A percentile compares a stretch with the other conserved stretches of the same genome.
These are phyloP conservation scores for Hypomontagnella monticulosa DNA, from an alignment of 495 filamentous ascomycete species.

Conservation along the genomic window DNA sequence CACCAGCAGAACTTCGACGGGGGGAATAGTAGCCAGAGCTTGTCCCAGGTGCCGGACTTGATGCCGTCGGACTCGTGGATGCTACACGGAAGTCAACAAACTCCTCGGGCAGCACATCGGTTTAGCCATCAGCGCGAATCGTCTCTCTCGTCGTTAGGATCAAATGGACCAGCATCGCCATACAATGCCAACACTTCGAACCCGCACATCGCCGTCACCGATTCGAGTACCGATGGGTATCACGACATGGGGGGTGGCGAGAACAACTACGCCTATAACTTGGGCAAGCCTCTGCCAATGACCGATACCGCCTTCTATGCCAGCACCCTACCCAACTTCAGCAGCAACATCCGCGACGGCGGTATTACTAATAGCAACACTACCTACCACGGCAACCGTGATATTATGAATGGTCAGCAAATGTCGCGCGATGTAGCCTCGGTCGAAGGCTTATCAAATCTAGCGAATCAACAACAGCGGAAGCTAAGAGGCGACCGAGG, in stretches of 20 bases:
- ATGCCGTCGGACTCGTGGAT: slow-evolving; percentile 60
- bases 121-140: slow-evolving; percentile 63
- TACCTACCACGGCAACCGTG: slow-evolving; percentile 25
- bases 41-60: slow-evolving; percentile 43
- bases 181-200: slow-evolving; percentile 61
- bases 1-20: slow-evolving; percentile 33
- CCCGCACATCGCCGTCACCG: slow-evolving; percentile 62
- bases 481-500: slow-evolving; percentile 49
- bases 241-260: slow-evolving; percentile 51
- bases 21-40: slow-evolving; percentile 39
- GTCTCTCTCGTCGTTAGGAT: slow-evolving; percentile 65
- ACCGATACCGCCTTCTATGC: slow-evolving; percentile 48
- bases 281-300: slow-evolving; percentile 49
- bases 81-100: slow-evolving; percentile 49
- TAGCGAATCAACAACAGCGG: slow-evolving; percentile 42
- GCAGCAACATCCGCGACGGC: slow-evolving; percentile 24
- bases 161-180: slow-evolving; percentile 63
- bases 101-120: slow-evolving; percentile 50
- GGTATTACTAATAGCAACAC: slow-evolving; percentile 36
- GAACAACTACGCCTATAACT: slow-evolving; percentile 51
- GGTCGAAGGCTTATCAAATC: slow-evolving; percentile 38
- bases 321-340: slow-evolving; percentile 26
- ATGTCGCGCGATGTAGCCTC: slow-evolving; percentile 38
- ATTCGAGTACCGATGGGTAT: slow-evolving; percentile 50
- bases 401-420: slow-evolving; percentile 36